phyloP scores from a whole-genome alignment of 495 filamentous ascomycete species.

The Daldinia childiae region DNA sequence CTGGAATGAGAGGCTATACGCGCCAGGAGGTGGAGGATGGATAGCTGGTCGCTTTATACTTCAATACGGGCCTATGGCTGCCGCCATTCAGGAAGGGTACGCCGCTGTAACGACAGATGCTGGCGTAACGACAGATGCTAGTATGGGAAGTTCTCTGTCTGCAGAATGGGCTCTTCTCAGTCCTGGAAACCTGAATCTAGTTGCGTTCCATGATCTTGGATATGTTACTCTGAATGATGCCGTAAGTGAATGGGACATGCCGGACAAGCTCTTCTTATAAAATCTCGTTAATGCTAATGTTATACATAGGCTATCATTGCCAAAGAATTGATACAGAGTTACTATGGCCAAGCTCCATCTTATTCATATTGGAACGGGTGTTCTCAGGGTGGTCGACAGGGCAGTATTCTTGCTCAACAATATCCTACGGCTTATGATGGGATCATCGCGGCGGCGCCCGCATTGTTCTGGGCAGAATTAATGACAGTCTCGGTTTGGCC shows the following conservation, averaged over 20 bases:
- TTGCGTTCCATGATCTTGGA: background rate
- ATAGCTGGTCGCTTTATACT: background rate
- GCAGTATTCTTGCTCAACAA: background rate
- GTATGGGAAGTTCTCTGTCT: background rate
- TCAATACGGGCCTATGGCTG: background rate
- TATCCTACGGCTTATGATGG: background rate
- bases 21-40: background rate
- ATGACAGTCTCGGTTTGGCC: background rate
- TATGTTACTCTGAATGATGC: background rate
- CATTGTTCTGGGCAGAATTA: background rate
- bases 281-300: background rate
- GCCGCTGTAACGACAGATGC: background rate
- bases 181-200: background rate
- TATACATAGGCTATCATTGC: background rate
- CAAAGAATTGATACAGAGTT: background rate
- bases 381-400: background rate
- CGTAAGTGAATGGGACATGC: background rate
- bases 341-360: background rate
- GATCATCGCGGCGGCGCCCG: background rate
- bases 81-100: background rate
- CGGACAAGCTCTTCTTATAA: background rate
- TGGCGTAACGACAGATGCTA: background rate
- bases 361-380: slow-evolving; percentile 1
- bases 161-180: background rate
- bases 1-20: slow-evolving; percentile 1